These are phyloP conservation scores for Nadsonia fulvescens DNA, from an alignment of 805 yeast genomes.

Conservation along the genomic window DNA sequence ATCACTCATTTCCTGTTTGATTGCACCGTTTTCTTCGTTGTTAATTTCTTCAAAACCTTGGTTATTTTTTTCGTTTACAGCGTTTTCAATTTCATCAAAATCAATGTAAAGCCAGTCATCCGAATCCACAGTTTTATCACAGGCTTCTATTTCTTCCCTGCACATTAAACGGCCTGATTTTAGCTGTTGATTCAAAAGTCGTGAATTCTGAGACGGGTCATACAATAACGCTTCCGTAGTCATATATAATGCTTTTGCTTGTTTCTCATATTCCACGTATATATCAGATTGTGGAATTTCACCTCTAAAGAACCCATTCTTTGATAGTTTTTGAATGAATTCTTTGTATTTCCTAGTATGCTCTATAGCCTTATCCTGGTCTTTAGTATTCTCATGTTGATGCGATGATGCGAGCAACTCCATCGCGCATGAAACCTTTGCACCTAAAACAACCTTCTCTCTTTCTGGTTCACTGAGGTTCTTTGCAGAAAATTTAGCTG, in stretches of 20 bases:
- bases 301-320: slow-evolving; percentile 9
- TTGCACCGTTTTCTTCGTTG: too few species aligned
- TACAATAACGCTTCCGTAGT: too few species aligned
- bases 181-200: too few species aligned
- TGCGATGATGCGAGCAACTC: slow-evolving; percentile 11
- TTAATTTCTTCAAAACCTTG: slow-evolving; percentile 7
- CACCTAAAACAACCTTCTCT: slow-evolving; percentile 10
- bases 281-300: slow-evolving; percentile 8
- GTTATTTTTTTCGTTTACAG: slow-evolving; percentile 2
- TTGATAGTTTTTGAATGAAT: slow-evolving; percentile 4
- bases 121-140: slow-evolving; percentile 10
- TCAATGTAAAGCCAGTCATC: slow-evolving; percentile 12
- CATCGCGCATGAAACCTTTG: slow-evolving; percentile 12
- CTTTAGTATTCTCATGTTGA: too few species aligned
- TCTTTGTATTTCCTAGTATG: slow-evolving; percentile 7
- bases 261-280: too few species aligned
- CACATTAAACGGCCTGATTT: too few species aligned
- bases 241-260: too few species aligned
- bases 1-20: not conserved
- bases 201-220: too few species aligned
- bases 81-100: slow-evolving; percentile 6
- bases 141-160: slow-evolving; percentile 8
- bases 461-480: slow-evolving; percentile 3
- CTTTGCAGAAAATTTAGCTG: slow-evolving; percentile 5
- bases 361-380: slow-evolving; percentile 5